phyloP scores from a whole-genome alignment of 306 rosid species.

The Hippophae gyantsensis region DNA sequence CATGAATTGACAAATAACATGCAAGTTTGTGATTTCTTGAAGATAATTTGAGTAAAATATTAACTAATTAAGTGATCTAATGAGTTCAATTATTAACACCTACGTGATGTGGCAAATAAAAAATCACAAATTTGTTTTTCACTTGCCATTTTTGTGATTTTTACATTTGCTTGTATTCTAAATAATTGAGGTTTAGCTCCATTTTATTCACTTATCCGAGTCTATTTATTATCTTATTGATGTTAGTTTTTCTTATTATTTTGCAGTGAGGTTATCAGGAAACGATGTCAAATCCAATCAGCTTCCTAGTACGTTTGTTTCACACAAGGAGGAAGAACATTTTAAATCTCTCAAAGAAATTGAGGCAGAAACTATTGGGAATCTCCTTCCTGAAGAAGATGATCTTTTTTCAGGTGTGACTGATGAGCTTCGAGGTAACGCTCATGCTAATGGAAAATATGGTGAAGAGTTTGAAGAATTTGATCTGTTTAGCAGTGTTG shows the following conservation, averaged over 20 bases:
- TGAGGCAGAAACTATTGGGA: slow-evolving; percentile 68
- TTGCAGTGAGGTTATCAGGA: slow-evolving; percentile 60
- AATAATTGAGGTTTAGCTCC: slow-evolving; percentile 9
- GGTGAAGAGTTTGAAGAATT: slow-evolving; percentile 63
- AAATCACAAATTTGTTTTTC: no score
- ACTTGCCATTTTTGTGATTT: no score
- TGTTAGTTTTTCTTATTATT: not conserved
- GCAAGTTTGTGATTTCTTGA: no score
- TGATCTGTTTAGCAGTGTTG: slow-evolving; percentile 74
- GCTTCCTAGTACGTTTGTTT: slow-evolving; percentile 21
- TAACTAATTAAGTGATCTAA: no score
- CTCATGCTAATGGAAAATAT: slow-evolving; percentile 15
- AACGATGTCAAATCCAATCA: slow-evolving; percentile 31
- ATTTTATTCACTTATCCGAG: slow-evolving; percentile 3
- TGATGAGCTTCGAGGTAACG: slow-evolving; percentile 33
- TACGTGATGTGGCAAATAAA: no score
- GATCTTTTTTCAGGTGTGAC: slow-evolving; percentile 70
- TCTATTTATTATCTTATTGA: slow-evolving; percentile 10
- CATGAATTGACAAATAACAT: no score
- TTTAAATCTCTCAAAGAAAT: slow-evolving; percentile 44
- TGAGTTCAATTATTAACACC: no score
- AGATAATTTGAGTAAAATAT: no score
- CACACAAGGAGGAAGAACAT: slow-evolving; percentile 47
- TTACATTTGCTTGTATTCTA: not conserved
- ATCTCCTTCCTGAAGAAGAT: slow-evolving; percentile 81